Base-by-base conservation (phyloP, 179 eudicot species). In the Pouteria campechiana region DNA sequence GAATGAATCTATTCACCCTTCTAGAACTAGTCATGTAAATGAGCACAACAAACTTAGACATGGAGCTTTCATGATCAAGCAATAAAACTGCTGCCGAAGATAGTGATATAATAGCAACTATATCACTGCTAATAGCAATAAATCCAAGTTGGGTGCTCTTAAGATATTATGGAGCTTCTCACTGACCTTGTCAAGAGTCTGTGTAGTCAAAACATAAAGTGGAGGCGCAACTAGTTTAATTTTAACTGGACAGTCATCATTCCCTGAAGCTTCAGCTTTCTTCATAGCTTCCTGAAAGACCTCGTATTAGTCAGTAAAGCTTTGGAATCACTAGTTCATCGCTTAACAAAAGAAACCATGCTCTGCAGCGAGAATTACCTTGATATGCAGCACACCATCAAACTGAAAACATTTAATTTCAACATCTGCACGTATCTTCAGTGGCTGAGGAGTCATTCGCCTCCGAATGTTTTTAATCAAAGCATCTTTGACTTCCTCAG, bases 391-490 rank as follows among this genome's bases (percentile, higher is more conserved):
- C 42, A 83, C 89, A 10, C 94, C 89, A 46, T 83, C 94, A 71
- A 70, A 83, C 59, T 79, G 79, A 62, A 83, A 76, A 60, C 94
- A 83, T 52, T 76, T 79, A 77, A 83, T 71, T 54, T 83, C 88
- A 37, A 83, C 67, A 65, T 79, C 88, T 38, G 94, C 94, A 21
- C 88, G 83, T 41, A 83, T 76, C 57, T 79, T 83, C 49, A 83
- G 54, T 23, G 93, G 93, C 59, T 83, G 88, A 28, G 93, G 93
- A 42, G 93, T 83, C 93, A 82, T 82, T 61, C 88, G 68, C 32
- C 93, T 70, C 33, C 67, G 57, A 22, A 82, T 72, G 56, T 79
- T 76, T 47, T 70, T 82, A 1, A 73, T 46, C 48, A 82, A 47
- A 27, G 83, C 67, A 54, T 75, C 88, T 65, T 82, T 82, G 32